Percentiles rank a stretch among this genome's conserved stretches.
Evolutionary conservation across 2,329 filamentous ascomycete species (phyloP).

Genomic region (Paecilomyces variotii): DNA sequence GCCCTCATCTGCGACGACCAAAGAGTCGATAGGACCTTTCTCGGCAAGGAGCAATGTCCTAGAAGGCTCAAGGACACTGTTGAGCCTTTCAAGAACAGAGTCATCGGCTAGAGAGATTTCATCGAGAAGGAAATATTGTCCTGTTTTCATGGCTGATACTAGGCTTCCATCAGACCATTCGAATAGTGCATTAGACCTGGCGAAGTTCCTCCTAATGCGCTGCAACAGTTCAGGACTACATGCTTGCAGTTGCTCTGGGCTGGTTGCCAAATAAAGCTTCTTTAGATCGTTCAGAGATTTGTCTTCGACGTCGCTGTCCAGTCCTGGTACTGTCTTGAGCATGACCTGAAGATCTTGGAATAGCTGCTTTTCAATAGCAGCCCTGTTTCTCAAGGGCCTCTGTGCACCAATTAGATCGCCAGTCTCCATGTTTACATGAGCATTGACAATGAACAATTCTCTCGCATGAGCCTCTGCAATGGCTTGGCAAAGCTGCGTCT

Average conservation of each 20-base stretch:
- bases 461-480: constrained; percentile 72
- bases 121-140: constrained; percentile 86
- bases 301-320: constrained; percentile 16
- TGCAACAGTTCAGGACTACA: constrained; percentile 44
- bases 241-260: constrained; percentile 33
- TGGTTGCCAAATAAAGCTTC: constrained; percentile 49
- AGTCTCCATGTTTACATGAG: constrained; percentile 96
- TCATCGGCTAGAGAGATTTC: constrained; percentile 98
- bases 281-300: constrained; percentile 50
- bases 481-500: constrained; percentile 92
- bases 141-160: constrained; percentile 85
- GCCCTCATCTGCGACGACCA: constrained; percentile 63
- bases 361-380: constrained; percentile 60
- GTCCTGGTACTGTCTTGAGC: constrained; percentile 23
- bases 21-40: constrained; percentile 78
- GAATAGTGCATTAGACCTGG: constrained; percentile 75
- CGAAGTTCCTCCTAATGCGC: constrained; percentile 39
- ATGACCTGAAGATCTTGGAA: constrained; percentile 50
- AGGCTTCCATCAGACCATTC: constrained; percentile 95
- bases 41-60: constrained; percentile 84
- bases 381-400: constrained; percentile 78
- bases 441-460: constrained; percentile 82
- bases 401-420: constrained; percentile 96
- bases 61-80: constrained; percentile 88
- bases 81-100: constrained; percentile 89